These are phyloP conservation scores for Globisporangium spinosum DNA, from an alignment of 352 stramenopile genomes.

Conservation along the genomic window DNA sequence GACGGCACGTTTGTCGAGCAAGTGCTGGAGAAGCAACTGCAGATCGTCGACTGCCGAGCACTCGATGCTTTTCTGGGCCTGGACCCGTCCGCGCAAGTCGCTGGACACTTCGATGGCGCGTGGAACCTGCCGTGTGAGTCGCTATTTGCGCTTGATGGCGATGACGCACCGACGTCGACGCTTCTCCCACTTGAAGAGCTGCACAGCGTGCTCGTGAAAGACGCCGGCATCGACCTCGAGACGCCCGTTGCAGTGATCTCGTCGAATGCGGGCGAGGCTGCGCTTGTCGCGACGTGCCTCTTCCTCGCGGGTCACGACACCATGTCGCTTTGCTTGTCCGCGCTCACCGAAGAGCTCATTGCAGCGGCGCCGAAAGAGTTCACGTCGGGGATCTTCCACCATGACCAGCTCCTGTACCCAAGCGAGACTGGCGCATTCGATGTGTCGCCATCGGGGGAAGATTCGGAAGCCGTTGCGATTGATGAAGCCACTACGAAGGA, in stretches of 20 bases:
- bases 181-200: conserved; percentile 40
- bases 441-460: conserved; percentile 33
- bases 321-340: conserved; percentile 35
- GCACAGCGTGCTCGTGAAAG: conserved; percentile 32
- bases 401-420: conserved; percentile 38
- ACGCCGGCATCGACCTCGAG: conserved; percentile 35
- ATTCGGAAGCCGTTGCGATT: conserved; percentile 4
- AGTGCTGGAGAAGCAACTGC: conserved; percentile 28
- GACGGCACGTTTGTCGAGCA: conserved; percentile 25
- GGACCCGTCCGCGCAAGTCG: conserved; percentile 30
- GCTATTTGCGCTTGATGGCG: conserved; percentile 36
- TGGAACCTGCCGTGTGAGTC: conserved; percentile 48
- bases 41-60: conserved; percentile 55
- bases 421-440: conserved; percentile 54
- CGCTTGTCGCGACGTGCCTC: conserved; percentile 55
- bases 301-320: conserved; percentile 34
- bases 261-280: conserved; percentile 44
- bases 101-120: conserved; percentile 50
- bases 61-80: conserved; percentile 49
- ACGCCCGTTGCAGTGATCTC: conserved; percentile 41
- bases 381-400: conserved; percentile 43
- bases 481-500: conserved; percentile 19
- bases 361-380: conserved; percentile 30
- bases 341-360: conserved; percentile 42
- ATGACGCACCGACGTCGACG: conserved; percentile 24